A percentile compares a stretch with the other conserved stretches of the same genome.
These are phyloP conservation scores for Boeremia lycopersici DNA, from an alignment of 2,329 filamentous ascomycete species.

Conservation along the genomic window DNA sequence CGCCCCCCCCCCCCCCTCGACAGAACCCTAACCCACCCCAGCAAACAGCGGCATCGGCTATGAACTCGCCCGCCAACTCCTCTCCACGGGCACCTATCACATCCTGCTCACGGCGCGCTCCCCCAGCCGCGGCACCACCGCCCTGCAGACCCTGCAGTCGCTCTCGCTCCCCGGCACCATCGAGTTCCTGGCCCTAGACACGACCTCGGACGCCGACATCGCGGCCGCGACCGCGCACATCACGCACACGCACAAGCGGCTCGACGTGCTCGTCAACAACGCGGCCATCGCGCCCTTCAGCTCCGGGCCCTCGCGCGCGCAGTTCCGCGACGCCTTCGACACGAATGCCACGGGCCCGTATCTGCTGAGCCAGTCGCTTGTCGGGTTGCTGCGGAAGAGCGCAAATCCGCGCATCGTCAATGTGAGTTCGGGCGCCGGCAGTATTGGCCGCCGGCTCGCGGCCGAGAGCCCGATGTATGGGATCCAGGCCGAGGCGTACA, in stretches of 20 bases:
- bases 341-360: slow-evolving; percentile 38
- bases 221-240: slow-evolving; percentile 40
- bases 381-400: slow-evolving; percentile 26
- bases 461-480: slow-evolving; percentile 35
- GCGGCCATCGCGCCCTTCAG: slow-evolving; percentile 37
- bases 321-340: slow-evolving; percentile 35
- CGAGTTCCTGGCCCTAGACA: slow-evolving; percentile 51
- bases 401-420: slow-evolving; percentile 43
- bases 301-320: slow-evolving; percentile 24
- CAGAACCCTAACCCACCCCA: neutral
- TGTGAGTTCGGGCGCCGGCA: slow-evolving; percentile 44
- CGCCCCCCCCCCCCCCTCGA: neutral
- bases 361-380: slow-evolving; percentile 29
- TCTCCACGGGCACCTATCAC: slow-evolving; percentile 46
- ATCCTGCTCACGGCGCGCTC: slow-evolving; percentile 34
- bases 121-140: slow-evolving; percentile 31
- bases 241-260: slow-evolving; percentile 37
- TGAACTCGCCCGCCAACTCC: slow-evolving; percentile 51
- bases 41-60: slow-evolving; percentile 57
- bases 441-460: slow-evolving; percentile 38
- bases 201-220: slow-evolving; percentile 52
- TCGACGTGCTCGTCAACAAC: slow-evolving; percentile 50
- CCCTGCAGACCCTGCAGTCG: slow-evolving; percentile 33
- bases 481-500: slow-evolving; percentile 37
- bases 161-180: slow-evolving; percentile 38